Percentiles rank a stretch among this genome's conserved stretches.
Conservation (phyloP, 345 rosid species). For the Hibiscus mutabilis region DNA sequence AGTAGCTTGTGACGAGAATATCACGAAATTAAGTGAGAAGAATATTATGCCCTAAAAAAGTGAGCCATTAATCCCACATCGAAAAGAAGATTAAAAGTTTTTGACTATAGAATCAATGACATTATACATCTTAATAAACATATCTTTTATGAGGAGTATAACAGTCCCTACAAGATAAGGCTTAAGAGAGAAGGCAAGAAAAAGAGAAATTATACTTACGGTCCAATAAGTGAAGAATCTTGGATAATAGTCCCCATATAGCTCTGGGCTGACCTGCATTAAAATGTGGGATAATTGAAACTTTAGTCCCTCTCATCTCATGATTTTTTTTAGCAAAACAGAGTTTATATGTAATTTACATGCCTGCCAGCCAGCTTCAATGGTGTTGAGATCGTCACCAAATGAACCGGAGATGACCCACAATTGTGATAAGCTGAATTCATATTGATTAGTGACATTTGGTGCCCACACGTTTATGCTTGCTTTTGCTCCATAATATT, state of each 20-base stretch:
- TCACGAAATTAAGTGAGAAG: no score
- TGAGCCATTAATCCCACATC: no score
- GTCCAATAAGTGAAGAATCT: constrained; percentile 99
- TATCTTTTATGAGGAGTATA: no score
- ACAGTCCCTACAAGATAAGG: neutral
- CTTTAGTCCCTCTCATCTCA: no score
- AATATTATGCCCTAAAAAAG: no score
- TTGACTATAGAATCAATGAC: no score
- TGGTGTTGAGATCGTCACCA: constrained; percentile 87
- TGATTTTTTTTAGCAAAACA: no score
- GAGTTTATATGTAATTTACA: neutral
- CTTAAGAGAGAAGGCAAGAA: neutral
- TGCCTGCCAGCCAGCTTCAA: constrained; percentile 99
- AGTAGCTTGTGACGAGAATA: no score
- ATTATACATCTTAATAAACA: no score
- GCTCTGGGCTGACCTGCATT: constrained; percentile 89
- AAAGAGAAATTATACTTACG: constrained; percentile 32
- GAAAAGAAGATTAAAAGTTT: no score
- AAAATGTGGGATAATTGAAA: neutral
- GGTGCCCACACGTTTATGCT: constrained; percentile 98
- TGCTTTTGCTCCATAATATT: constrained; percentile 94
- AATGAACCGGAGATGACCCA: constrained; percentile 98
- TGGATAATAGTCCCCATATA: constrained; percentile 87
- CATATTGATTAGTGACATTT: constrained; percentile 61
- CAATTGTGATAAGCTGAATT: constrained; percentile 88